Evolutionary conservation across 192 early-diverging fungal species (phyloP), one percentile per base, ranked within the genome.

Genomic region (Coemansia sp.): DNA sequence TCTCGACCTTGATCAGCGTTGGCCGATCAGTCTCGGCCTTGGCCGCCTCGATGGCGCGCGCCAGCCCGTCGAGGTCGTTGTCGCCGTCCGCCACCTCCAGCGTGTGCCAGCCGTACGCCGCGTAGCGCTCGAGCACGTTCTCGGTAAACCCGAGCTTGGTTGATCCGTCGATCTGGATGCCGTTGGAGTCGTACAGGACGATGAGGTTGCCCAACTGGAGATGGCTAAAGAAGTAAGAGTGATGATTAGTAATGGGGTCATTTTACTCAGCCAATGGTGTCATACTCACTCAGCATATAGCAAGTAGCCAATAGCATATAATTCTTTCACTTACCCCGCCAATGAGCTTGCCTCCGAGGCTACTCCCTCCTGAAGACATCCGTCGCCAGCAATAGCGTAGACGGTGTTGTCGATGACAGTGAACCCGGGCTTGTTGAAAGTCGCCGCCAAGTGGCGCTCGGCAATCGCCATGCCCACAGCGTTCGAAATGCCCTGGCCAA

Each of bases 361-460:
- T 46, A 99, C 93, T 88, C 97, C 97, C 83, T 99, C 97, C 85
- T 99, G 97, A 62, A 99, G 77, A 86, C 97, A 99, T 63, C 97
- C 97, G 78, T 99, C 97, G 68, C 97, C 97, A 34, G 88, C 69
- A 67, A 99, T 90, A 31, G 87, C 81, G 49, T 89, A 97, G 33
- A 92, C 93, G 69, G 91, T 79, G 88, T 97, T 96, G 80, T 93
- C 88, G 70, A 99, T 87, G 11, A 99, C 74, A 20, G 88, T 87
- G 86, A 87, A 97, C 36, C 89, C 93, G 29, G 95, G 93, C 69
- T 87, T 87, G 87, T 98, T 98, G 88, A 95, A 99, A 12, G 87
- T 92, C 41, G 97, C 94, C 38, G 91, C 93, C 66, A 94, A 72
- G 69, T 97, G 94, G 33, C 90, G 92, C 81, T 94, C 90, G 43